These are phyloP conservation scores for Fraxinus ornus DNA, from an alignment of 305 asterid genomes.

Conservation along the genomic window DNA sequence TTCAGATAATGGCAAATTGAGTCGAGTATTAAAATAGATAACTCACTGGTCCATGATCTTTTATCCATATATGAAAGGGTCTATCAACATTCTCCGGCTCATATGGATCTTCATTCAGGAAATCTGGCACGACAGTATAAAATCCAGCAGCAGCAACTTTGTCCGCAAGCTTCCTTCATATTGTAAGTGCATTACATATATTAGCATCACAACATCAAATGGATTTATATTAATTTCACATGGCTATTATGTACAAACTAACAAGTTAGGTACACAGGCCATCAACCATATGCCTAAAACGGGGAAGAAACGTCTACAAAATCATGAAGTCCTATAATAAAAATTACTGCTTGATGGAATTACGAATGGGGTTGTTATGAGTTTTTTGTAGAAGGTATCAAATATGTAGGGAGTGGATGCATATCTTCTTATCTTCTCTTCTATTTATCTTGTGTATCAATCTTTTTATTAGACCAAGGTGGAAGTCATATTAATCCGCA, in stretches of 20 bases:
- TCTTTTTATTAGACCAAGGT: no score
- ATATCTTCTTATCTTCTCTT: no score
- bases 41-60: conserved; percentile 56
- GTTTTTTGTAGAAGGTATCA: no score
- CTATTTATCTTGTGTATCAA: no score
- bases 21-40: background rate
- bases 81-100: conserved; percentile 22
- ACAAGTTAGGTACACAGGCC: background rate
- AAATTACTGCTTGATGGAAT: background rate
- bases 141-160: conserved; percentile 63
- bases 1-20: background rate
- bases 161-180: conserved; percentile 61
- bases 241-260: background rate
- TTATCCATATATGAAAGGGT: conserved; percentile 41
- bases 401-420: no score
- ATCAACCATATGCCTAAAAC: background rate
- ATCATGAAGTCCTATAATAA: background rate
- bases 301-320: background rate
- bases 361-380: no score
- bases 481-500: no score
- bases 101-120: conserved; percentile 52
- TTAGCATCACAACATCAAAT: background rate
- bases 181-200: background rate
- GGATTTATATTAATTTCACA: background rate
- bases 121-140: conserved; percentile 60